Conservation (phyloP, 805 yeast species). For the Yamadazyma endophytica region DNA sequence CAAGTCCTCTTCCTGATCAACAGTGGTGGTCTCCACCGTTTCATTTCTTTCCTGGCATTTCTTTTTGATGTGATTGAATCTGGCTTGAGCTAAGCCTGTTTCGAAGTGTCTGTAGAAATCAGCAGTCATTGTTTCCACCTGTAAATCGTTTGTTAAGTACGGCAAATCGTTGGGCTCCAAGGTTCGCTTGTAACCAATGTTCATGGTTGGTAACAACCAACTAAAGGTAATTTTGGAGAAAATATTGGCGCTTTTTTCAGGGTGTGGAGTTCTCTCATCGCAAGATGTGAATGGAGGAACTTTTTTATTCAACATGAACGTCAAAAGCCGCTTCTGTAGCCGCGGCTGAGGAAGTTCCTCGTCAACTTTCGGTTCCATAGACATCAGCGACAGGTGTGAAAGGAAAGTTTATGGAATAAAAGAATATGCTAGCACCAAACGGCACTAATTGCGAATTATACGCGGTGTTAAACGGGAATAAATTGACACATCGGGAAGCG, state of each 20-base stretch:
- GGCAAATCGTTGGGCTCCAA: slow-evolving; percentile 61
- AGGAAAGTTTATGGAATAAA: too few relatives aligned
- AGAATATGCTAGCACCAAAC: too few relatives aligned
- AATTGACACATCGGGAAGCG: too few relatives aligned
- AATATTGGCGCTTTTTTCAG: slow-evolving; percentile 34
- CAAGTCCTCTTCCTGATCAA: slow-evolving; percentile 19
- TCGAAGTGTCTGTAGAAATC: slow-evolving; percentile 19
- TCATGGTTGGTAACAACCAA: slow-evolving; percentile 66
- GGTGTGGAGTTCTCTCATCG: slow-evolving; percentile 47
- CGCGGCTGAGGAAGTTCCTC: too few relatives aligned
- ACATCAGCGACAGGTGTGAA: too few relatives aligned
- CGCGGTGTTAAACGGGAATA: too few relatives aligned
- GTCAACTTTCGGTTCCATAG: too few relatives aligned
- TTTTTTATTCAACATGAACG: slow-evolving; percentile 29
- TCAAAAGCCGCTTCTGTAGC: slow-evolving; percentile 30
- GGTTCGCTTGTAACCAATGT: slow-evolving; percentile 69
- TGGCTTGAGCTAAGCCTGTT: slow-evolving; percentile 15
- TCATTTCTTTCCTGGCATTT: slow-evolving; percentile 7
- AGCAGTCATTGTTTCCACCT: slow-evolving; percentile 28
- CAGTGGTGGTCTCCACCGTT: slow-evolving; percentile 11
- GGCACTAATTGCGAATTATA: too few relatives aligned
- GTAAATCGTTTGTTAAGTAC: slow-evolving; percentile 28
- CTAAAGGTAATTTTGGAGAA: slow-evolving; percentile 49
- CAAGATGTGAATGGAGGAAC: slow-evolving; percentile 53
- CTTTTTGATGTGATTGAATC: slow-evolving; percentile 7